phyloP scores from a whole-genome alignment of 1,284 basidiomycete genomes.

The Moniliophthora roreri region DNA sequence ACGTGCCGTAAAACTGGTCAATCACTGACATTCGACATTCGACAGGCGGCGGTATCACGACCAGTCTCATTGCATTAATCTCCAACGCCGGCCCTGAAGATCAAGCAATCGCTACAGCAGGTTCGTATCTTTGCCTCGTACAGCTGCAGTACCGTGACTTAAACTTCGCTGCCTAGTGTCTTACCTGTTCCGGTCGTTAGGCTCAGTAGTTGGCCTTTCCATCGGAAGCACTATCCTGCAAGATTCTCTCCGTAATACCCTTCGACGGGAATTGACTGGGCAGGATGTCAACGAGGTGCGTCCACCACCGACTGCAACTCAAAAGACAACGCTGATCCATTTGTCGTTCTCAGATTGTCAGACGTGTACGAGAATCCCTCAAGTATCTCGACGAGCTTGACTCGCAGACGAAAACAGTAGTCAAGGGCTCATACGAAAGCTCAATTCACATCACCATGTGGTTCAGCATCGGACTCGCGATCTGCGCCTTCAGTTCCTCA shows the following conservation, averaged over 20 bases:
- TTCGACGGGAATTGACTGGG: constrained; percentile 34
- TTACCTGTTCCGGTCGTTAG: constrained; percentile 63
- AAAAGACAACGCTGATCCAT: constrained; percentile 25
- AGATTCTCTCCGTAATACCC: constrained; percentile 41
- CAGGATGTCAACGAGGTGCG: constrained; percentile 6
- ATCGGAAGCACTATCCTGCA: constrained; percentile 55
- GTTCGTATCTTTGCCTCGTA: constrained; percentile 27
- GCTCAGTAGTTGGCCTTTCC: constrained; percentile 54
- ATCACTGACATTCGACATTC: constrained; percentile 5
- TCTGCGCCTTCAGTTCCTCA: background rate
- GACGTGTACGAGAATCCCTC: background rate
- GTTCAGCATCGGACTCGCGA: background rate
- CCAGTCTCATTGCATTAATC: constrained; percentile 57
- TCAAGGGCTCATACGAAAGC: background rate
- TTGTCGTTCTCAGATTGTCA: background rate
- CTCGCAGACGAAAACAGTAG: background rate
- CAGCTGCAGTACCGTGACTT: background rate
- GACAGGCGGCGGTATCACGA: constrained; percentile 50
- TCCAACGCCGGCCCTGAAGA: constrained; percentile 58
- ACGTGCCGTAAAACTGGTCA: background rate
- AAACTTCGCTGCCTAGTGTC: constrained; percentile 38
- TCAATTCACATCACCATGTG: background rate
- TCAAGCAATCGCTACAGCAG: constrained; percentile 64
- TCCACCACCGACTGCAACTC: constrained; percentile 20
- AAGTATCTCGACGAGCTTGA: background rate